phyloP scores from a whole-genome alignment of 2,329 filamentous ascomycete species.

The Fusarium nisikadoi region DNA sequence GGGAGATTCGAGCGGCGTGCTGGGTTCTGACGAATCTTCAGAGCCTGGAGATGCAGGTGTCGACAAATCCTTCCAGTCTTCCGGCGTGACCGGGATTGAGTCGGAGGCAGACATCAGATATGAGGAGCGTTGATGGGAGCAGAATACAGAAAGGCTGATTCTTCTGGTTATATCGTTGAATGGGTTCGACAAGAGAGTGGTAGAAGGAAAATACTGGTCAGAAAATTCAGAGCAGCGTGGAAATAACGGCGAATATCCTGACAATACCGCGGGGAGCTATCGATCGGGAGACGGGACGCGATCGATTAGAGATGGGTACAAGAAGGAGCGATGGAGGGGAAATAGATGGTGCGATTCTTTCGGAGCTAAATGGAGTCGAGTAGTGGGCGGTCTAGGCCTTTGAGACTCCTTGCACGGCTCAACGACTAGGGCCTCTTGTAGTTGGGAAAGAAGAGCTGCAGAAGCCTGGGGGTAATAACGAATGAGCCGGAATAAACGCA shows the following conservation, averaged over 20 bases:
- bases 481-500: conserved; percentile 5
- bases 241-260: conserved; percentile 34
- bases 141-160: background rate
- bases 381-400: conserved; percentile 42
- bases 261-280: conserved; percentile 26
- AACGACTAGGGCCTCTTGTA: conserved; percentile 27
- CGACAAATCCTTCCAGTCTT: conserved; percentile 53
- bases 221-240: conserved; percentile 22
- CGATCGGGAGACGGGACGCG: conserved; percentile 39
- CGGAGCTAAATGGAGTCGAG: conserved; percentile 41
- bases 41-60: conserved; percentile 58
- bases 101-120: conserved; percentile 47
- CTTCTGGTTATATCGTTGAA: background rate
- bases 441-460: conserved; percentile 22
- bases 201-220: background rate
- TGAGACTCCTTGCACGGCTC: conserved; percentile 21
- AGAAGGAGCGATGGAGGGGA: conserved; percentile 41
- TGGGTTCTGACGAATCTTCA: conserved; percentile 59
- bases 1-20: conserved; percentile 58
- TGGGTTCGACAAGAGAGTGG: background rate
- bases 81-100: conserved; percentile 58
- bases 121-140: conserved; percentile 8
- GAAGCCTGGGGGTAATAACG: conserved; percentile 8
- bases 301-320: conserved; percentile 45
- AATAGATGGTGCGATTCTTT: conserved; percentile 45